These are phyloP conservation scores for Lasiodiplodia hormozganensis DNA, from an alignment of 2,329 filamentous ascomycete species.

Conservation along the genomic window DNA sequence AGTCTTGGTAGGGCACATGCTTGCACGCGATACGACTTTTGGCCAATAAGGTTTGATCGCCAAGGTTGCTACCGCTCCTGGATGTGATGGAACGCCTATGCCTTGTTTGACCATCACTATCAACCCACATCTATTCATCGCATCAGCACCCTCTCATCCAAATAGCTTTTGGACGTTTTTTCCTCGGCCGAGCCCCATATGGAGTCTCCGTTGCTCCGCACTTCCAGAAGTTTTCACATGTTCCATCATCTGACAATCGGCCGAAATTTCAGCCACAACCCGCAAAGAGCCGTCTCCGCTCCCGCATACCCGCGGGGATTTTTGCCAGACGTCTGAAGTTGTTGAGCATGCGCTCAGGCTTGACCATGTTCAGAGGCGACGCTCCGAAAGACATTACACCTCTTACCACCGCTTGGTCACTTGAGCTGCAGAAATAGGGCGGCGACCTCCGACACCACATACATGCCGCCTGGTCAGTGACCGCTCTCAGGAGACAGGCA, in stretches of 20 bases:
- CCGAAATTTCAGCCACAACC: not conserved
- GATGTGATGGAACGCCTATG: not conserved
- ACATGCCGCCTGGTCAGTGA: too few species aligned
- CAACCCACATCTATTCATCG: not conserved
- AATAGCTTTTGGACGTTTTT: not conserved
- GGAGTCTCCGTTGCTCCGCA: not conserved
- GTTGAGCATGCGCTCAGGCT: not conserved
- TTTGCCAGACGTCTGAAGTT: constrained; percentile 21
- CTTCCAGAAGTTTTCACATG: constrained; percentile 7
- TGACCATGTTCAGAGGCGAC: constrained; percentile 2
- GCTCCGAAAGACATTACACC: not conserved
- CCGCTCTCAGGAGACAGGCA: not conserved
- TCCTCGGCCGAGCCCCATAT: not conserved
- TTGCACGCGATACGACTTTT: not conserved
- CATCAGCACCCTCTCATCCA: not conserved
- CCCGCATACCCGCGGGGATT: constrained; percentile 6
- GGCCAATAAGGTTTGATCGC: not conserved
- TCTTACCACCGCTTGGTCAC: not conserved
- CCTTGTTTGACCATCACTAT: not conserved
- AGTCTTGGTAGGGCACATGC: not conserved
- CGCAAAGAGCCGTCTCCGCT: constrained; percentile 4
- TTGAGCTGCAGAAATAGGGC: not conserved
- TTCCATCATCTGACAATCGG: constrained; percentile 4
- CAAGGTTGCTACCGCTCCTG: constrained; percentile 7
- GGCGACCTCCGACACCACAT: not conserved